Percentiles rank a stretch among this genome's conserved stretches.
Conservation (phyloP, 768 basidiomycete genomes). For the Hypholoma sublateritium region DNA sequence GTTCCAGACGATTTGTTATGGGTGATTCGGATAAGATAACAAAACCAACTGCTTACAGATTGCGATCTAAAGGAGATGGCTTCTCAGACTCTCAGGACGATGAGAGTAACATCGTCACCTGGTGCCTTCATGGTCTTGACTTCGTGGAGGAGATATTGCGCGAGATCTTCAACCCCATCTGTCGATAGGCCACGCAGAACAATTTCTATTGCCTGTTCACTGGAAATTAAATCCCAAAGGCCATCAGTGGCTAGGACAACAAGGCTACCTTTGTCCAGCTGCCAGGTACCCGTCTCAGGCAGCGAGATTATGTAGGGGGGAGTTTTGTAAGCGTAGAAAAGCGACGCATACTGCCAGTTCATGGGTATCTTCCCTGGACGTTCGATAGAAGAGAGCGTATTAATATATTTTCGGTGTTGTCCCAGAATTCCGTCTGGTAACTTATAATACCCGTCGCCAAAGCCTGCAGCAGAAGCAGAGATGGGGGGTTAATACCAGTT, state of each 20-base stretch:
- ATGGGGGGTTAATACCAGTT: background rate
- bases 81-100: conserved; percentile 23
- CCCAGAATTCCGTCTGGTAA: conserved; percentile 30
- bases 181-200: conserved; percentile 26
- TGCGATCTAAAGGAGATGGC: background rate
- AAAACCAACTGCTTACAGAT: background rate
- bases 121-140: conserved; percentile 22
- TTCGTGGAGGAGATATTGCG: conserved; percentile 25
- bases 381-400: conserved; percentile 32
- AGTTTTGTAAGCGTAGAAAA: conserved; percentile 50
- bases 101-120: conserved; percentile 36
- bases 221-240: conserved; percentile 54
- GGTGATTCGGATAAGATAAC: background rate
- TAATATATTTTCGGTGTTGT: conserved; percentile 32
- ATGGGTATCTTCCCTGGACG: conserved; percentile 31
- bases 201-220: conserved; percentile 43
- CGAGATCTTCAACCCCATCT: conserved; percentile 24
- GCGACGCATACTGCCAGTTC: conserved; percentile 31
- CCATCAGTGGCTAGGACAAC: conserved; percentile 56
- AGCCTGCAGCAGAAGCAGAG: conserved; percentile 21
- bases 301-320: conserved; percentile 58
- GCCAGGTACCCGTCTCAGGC: conserved; percentile 43
- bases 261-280: conserved; percentile 38
- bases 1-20: background rate
- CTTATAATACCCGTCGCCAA: conserved; percentile 40